Evolutionary conservation across 768 basidiomycete genomes (phyloP), one percentile per base, ranked within the genome.

Genomic region (Floccularia luteovirens): DNA sequence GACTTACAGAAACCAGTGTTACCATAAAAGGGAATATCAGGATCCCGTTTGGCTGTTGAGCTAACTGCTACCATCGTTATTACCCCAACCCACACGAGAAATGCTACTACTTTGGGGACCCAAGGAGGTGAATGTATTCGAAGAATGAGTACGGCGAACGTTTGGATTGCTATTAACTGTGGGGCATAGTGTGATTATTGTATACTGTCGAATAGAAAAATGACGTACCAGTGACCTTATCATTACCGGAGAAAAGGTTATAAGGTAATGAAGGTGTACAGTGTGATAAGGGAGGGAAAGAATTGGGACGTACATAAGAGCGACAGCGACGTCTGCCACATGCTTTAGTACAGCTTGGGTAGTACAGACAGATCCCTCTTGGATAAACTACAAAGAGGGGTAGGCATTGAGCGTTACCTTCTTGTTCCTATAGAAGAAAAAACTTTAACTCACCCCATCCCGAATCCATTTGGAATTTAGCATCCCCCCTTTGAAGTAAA

Each of bases 81-180:
- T 24, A 68, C 49, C 24, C 54, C 52, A 1, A 56, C n/a, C 58
- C 61, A 70, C n/a, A 69, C 59, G 0, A 39, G 38, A 5, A 59
- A 44, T 20, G 64, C 51, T 22, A 62, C 22, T 3, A 53, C 25
- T 43, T 33, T 42, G 46, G 63, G 56, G 7, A 55, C 41, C 14
- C 36, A 53, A 5, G 54, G 45, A 14, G 58, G 50, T 4, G 43
- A 33, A 14, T 41, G 41, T 45, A 56, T 50, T 12, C 62, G 55
- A 14, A 66, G 49, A 43, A 71, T 66, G 10, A 72, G 54, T n/a
- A 69, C 56, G 39, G 48, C 50, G 50, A 72, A 72, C 5, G 68
- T 67, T 45, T 68, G 67, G 20, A 56, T 28, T 4, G 68, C 67
- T 23, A 71, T 69, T 32, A 61, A 52, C 62, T 53, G 17, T 36